Base-by-base conservation (phyloP, 192 early-diverging fungal genomes). In the Kickxella alabastrina region DNA sequence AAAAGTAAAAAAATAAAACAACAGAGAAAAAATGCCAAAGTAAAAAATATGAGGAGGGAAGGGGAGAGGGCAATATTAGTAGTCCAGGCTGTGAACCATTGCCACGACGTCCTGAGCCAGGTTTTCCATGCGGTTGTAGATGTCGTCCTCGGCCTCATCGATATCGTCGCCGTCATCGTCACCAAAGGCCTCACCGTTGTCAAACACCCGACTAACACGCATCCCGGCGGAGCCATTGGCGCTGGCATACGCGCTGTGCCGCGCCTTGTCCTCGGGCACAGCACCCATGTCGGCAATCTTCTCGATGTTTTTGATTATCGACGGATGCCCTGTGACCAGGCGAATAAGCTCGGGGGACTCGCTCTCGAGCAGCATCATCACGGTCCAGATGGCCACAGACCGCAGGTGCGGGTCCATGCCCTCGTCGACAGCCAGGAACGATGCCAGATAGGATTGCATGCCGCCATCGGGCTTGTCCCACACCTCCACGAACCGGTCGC, bases 301-400 rank as follows among this genome's bases (percentile, higher is more conserved):
- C 18, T 66, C 51, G 24, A 71, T 67, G 55, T 62, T 71, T 26
- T 54, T 60, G 52, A 77, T 50, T n/a, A 77, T 66, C 9, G 75
- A 71, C 29, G 75, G 75, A 25, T 77, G 75, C 17, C 53, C 35
- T 23, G 62, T 55, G 10, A 78, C 62, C 41, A 78, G 66, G 6
- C 51, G 58, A 2, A 72, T 52, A 24, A 78, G 54, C 28, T 68
- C 60, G n/a, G 69, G 54, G 15, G 68, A 63, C 53, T 59, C 64
- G 53, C 61, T 63, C 40, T 87, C 85, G 51, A 90, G 61, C 63
- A 90, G 83, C 77, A 89, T 85, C 15, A 85, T 78, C 57, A 92
- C 83, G 21, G 89, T 92, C 89, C 89, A 92, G 29, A 91, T 79
- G 4, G 84, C 89, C 55, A 92, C 83, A 14, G 91, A 89, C 51